Evolutionary conservation across 2,329 filamentous ascomycete genomes (phyloP).

Genomic region (Penicillium brasilianum): DNA sequence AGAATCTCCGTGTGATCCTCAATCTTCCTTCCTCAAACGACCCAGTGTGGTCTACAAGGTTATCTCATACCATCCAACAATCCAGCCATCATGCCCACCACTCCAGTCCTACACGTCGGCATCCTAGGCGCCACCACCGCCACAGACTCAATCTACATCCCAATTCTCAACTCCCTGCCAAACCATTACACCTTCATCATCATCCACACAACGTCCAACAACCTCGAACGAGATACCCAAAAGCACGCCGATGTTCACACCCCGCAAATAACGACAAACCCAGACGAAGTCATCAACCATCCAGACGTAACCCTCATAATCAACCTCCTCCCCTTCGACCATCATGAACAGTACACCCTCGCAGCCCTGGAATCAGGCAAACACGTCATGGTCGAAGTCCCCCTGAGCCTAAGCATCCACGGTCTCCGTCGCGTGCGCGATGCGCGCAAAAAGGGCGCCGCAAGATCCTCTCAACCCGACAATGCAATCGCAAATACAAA

Average conservation of each 20-base stretch:
- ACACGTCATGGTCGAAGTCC: constrained; percentile 65
- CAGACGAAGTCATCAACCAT: constrained; percentile 57
- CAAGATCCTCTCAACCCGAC: neutral
- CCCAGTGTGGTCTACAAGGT: neutral
- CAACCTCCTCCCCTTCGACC: constrained; percentile 62
- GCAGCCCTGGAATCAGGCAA: constrained; percentile 60
- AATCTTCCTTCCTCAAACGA: neutral
- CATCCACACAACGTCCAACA: constrained; percentile 53
- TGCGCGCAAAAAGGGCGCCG: constrained; percentile 39
- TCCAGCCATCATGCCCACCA: constrained; percentile 19
- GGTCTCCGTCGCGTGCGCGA: constrained; percentile 55
- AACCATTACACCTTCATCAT: constrained; percentile 52
- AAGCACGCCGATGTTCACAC: constrained; percentile 17
- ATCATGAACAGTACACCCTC: constrained; percentile 59
- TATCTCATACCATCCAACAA: neutral
- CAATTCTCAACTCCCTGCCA: constrained; percentile 52
- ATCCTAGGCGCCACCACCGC: constrained; percentile 51
- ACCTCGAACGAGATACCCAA: constrained; percentile 14
- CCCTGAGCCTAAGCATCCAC: constrained; percentile 56
- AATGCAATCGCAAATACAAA: neutral
- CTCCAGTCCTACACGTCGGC: constrained; percentile 38
- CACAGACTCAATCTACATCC: constrained; percentile 60
- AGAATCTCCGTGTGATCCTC: too few relatives aligned
- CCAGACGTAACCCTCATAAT: constrained; percentile 49
- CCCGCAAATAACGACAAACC: constrained; percentile 39